Evolutionary conservation across 2,329 filamentous ascomycete genomes (phyloP), one percentile per base, ranked within the genome.

Genomic region (Diaporthe citri): DNA sequence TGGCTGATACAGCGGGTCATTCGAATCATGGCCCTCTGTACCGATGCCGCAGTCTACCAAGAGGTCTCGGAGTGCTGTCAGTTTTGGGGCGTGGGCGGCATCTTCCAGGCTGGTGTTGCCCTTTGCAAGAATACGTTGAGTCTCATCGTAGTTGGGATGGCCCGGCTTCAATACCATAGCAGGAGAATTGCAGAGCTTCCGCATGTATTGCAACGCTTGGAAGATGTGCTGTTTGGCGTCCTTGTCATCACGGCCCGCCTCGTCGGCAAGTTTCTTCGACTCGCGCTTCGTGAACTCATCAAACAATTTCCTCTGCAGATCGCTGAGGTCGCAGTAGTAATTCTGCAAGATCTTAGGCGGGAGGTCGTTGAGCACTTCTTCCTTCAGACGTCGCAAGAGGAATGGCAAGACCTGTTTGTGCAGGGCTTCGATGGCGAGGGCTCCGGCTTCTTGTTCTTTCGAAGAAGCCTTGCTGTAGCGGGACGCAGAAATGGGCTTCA

Each of bases 21-120:
- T 90, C 1, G 86, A 84, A 70, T 90, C 89, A n/a, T 86, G 86
- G 22, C 91, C 90, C 76, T 95, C 92, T 52, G 93, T 90, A 43
- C 97, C 97, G 80, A 99, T 99, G 74, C 97, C 97, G 80, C 97
- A 99, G 85, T 99, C 97, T n/a, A 98, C 91, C n/a, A 99, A 87
- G 22, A 99, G 88, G 82, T 99, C 97, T 74, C 94, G 93, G 48
- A 99, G 88, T 2, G 97, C 97, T 10, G 92, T 93, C 67, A 99
- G 90, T 84, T 99, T 99, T 6, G 97, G 97, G 28, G 97, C 97
- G 83, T 99, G 97, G 9, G 90, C 87, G 1, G 95, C 90, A 82
- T 99, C 97, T 71, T 95, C 93, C 77, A 99, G 89, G 72, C 90
- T 93, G 0, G 95, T 96, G 75, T 94, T 93, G 81, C 96, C 93